phyloP scores from a whole-genome alignment of 169 alveolate species.

The Plasmodium falciparum region DNA sequence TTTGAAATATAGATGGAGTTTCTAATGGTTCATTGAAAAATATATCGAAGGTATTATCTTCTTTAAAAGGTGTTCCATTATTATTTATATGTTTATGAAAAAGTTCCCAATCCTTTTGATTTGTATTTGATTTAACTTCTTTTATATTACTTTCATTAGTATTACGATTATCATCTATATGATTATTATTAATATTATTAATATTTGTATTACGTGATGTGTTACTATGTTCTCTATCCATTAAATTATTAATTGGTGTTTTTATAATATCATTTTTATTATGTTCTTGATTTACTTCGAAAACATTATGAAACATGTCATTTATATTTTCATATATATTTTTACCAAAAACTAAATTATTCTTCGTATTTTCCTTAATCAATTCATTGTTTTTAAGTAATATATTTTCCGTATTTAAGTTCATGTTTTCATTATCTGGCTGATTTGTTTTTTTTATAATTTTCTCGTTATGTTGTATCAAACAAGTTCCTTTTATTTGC shows the following conservation, averaged over 20 bases:
- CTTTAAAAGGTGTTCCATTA: constrained; percentile 38
- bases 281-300: constrained; percentile 15
- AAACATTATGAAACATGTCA: constrained; percentile 14
- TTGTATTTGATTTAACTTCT: neutral
- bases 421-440: neutral
- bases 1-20: constrained; percentile 70
- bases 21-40: constrained; percentile 59
- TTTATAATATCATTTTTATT: constrained; percentile 3
- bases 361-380: neutral
- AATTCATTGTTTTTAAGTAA: constrained; percentile 14
- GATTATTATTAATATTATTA: constrained; percentile 6
- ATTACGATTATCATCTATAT: constrained; percentile 33
- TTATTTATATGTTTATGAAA: constrained; percentile 7
- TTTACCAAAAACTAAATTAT: constrained; percentile 45
- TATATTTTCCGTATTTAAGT: neutral
- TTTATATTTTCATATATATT: constrained; percentile 45
- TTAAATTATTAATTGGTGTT: neutral
- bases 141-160: neutral
- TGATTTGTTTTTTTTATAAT: neutral
- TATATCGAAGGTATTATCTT: constrained; percentile 57
- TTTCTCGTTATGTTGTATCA: neutral
- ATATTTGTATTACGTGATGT: neutral
- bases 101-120: neutral
- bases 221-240: neutral
- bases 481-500: neutral